Base-by-base conservation (phyloP, 2,329 filamentous ascomycete genomes). In the Penicillium sumatraense region DNA sequence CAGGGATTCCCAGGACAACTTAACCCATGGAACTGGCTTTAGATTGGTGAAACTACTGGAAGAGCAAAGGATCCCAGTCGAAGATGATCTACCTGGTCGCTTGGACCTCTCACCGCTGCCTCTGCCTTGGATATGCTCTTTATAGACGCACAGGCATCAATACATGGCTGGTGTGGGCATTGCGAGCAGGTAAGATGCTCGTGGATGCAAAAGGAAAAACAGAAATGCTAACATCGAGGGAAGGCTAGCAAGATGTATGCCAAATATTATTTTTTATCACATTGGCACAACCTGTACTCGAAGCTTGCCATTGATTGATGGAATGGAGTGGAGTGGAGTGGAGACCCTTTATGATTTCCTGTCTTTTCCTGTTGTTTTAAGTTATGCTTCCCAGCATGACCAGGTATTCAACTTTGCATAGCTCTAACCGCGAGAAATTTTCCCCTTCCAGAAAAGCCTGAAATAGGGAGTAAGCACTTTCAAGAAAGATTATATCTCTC, bases 401-500 rank as follows among this genome's bases (percentile, higher is more conserved):
- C 26, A 31, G 16, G 31, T 46, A 46, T 46, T 27, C 42, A 33
- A 46, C 16, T 27, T 46, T 31, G 24, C n/a, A 27, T 45, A 27
- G 7, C 18, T 46, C 42, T 46, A 21, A 20, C 27, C 14, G n/a
- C 18, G 26, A 46, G 2, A 20, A 11, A 16, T 11, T 14, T n/a
- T n/a, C 16, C 10, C 16, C 18, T 45, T 23, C 24, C 29, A 31
- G 16, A 24, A 5, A 6, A n/a, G 38, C 23, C 38, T 42, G 21
- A 6, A 26, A 8, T 13, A 42, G 38, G 38, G 21, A 42, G 38
- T 42, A 42, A n/a, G 38, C n/a, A 44, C 38, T 18, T 16, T 47
- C 33, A 62, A 3, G 44, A 55, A 18, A 59, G 46, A 56, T 50
- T 42, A 41, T 51, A 31, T 36, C 41, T 54, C 53, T 58, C 45